Base-by-base conservation (phyloP, 2,329 filamentous ascomycete genomes). In the Fusarium penzigii region DNA sequence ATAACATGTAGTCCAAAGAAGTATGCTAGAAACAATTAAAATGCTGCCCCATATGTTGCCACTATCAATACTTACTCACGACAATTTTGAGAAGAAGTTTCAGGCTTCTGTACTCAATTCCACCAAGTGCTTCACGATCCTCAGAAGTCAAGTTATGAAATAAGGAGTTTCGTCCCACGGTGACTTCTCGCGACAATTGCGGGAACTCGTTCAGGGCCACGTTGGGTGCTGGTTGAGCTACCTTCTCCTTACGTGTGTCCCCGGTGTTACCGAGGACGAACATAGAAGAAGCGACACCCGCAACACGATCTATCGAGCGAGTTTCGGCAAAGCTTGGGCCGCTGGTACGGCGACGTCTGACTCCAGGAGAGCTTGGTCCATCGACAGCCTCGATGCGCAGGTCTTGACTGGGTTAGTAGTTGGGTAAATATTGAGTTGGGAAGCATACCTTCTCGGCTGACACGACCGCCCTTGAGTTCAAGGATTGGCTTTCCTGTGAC, bases 41-140 rank as follows among this genome's bases (percentile, higher is more conserved):
- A n/a, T 52, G 44, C 20, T 25, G 4, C 5, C 20, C 20, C 20
- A 25, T 25, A 25, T n/a, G 6, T 7, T 13, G 5, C 5, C 5
- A 2, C 1, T 1, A 13, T 13, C 2, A n/a, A 6, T 6, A 59
- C 65, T 52, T 59, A 77, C 75, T 65, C 29, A 68, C 55, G 0
- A 74, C 69, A 51, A 81, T 76, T 55, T 78, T 78, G 14, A 81
- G 59, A 12, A 82, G 61, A 1, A 81, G 56, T 57, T 77, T 78
- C 32, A 82, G 62, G 32, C 72, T 76, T 1, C 77, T 72, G 41
- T 82, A 82, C 59, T 81, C 79, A 36, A 80, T 75, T 1, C 79
- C 79, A 1, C 79, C 78, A 0, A 82, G 66, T n/a, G 69, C 66
- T 50, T 79, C 74, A 6, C 72, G 65, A 42, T 76, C 75, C 16